Percentiles rank a stretch among this genome's conserved stretches.
These are phyloP conservation scores for Kregervanrija pseudodelftensis DNA, from an alignment of 805 yeast genomes.

Conservation along the genomic window DNA sequence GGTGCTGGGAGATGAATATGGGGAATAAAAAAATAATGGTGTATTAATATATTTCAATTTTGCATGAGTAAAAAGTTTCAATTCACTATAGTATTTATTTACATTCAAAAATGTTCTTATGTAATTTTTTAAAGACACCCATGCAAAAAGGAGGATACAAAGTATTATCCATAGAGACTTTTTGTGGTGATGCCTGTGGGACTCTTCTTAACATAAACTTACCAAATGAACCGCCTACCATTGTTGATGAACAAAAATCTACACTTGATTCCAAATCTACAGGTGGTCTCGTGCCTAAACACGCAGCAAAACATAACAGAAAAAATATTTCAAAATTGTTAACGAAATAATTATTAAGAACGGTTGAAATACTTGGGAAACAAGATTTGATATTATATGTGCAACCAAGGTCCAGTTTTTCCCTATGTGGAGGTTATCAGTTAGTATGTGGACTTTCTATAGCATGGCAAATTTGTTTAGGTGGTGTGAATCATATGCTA, in stretches of 20 bases:
- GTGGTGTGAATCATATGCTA: slow-evolving; percentile 95
- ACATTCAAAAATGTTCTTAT: too few relatives aligned
- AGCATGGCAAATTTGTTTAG: slow-evolving; percentile 69
- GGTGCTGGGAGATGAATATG: not conserved
- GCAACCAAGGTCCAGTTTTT: slow-evolving; percentile 95
- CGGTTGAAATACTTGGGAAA: slow-evolving; percentile 24
- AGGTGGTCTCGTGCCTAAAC: slow-evolving; percentile 88
- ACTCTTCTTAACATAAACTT: slow-evolving; percentile 55
- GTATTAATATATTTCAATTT: too few relatives aligned
- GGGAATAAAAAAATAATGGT: not conserved
- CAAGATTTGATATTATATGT: slow-evolving; percentile 64
- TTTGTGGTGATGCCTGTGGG: slow-evolving; percentile 94
- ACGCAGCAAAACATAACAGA: slow-evolving; percentile 78
- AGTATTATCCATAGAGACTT: slow-evolving; percentile 82
- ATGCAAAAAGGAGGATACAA: slow-evolving; percentile 32
- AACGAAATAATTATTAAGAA: slow-evolving; percentile 33
- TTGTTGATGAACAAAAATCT: slow-evolving; percentile 51
- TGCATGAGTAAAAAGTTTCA: too few relatives aligned
- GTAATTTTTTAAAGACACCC: not conserved
- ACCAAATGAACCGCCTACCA: slow-evolving; percentile 32
- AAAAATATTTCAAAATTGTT: slow-evolving; percentile 43
- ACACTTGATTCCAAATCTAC: slow-evolving; percentile 58
- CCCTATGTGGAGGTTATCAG: slow-evolving; percentile 74
- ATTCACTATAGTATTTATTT: too few relatives aligned
- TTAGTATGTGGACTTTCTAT: slow-evolving; percentile 77